Evolutionary conservation across 2,329 filamentous ascomycete species (phyloP), one percentile per base, ranked within the genome.

Genomic region (Cladophialophora carrionii): DNA sequence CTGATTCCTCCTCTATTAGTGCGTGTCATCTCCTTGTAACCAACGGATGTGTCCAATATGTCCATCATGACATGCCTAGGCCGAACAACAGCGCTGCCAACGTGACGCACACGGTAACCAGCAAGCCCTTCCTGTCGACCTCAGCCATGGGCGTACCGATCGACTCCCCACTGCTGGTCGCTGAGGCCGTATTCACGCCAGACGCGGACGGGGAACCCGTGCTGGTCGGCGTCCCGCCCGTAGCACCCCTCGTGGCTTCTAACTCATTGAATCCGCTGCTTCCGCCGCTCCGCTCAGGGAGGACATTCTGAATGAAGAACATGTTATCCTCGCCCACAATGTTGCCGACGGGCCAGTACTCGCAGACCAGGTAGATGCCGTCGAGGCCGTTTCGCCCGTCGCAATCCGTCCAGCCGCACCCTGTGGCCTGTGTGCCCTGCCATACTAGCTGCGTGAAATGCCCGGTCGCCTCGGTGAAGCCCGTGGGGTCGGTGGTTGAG

Each of bases 381-480:
- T 76, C 77, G 7, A 77, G 75, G 53, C 66, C 61, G 63, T 71
- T 63, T 63, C 57, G 51, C 37, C 69, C 77, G 54, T 77, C 74
- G 63, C 82, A 84, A 67, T 79, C 71, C 17, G 76, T 73, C 48
- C 76, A 75, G 29, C 75, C 84, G 69, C 84, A 91, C 0, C 87
- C 87, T 0, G 89, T 83, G 37, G 80, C 78, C 6, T 78, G 86
- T 0, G 87, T 90, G 26, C 79, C 75, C 74, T 83, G 85, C 89
- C 89, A 91, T 5, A 91, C 88, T 6, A 91, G 75, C 78, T 91
- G 88, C 1, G 88, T 89, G 71, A 91, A 91, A 74, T 91, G 88
- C 0, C 88, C 89, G 20, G 88, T 90, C 37, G 77, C 74, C 69
- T 87, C 79, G 8, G 72, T 78, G 72, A 89, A 91, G 0, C 82